Conservation (phyloP, 129 eudicot genomes). For the Lactuca saligna region DNA sequence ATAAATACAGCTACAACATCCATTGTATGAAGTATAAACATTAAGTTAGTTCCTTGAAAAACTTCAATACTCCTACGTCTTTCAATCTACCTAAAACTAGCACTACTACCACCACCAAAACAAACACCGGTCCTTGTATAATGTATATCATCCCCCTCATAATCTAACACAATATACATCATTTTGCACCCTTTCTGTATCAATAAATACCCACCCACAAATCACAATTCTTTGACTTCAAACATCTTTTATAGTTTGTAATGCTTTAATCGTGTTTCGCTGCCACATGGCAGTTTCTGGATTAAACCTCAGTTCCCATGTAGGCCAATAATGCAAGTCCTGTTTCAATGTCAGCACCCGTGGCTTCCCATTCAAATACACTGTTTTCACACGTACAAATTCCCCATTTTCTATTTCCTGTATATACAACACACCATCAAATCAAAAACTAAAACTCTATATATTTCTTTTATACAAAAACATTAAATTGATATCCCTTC, state of each 20-base stretch:
- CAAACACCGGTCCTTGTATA: slow-evolving; percentile 1
- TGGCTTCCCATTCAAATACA: slow-evolving; percentile 86
- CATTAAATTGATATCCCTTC: no score
- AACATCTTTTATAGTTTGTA: slow-evolving; percentile 18
- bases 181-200: slow-evolving; percentile 7
- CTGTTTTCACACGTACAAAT: slow-evolving; percentile 77
- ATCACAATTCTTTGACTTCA: not conserved
- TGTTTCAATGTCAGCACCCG: slow-evolving; percentile 85
- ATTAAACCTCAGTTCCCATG: slow-evolving; percentile 88
- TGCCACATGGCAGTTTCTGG: slow-evolving; percentile 75
- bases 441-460: not conserved
- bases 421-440: no score
- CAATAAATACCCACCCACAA: slow-evolving; percentile 5
- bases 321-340: slow-evolving; percentile 96
- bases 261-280: slow-evolving; percentile 59
- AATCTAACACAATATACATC: slow-evolving; percentile 14
- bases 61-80: slow-evolving; percentile 7
- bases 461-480: not conserved
- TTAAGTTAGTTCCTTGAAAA: not conserved
- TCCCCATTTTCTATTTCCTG: slow-evolving; percentile 78
- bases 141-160: slow-evolving; percentile 23
- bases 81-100: slow-evolving; percentile 17
- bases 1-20: not conserved
- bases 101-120: not conserved
- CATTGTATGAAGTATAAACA: not conserved